Evolutionary conservation across 176 grass and related monocot genomes (phyloP), one percentile per base, ranked within the genome.

Genomic region (Rhynchospora pubera): DNA sequence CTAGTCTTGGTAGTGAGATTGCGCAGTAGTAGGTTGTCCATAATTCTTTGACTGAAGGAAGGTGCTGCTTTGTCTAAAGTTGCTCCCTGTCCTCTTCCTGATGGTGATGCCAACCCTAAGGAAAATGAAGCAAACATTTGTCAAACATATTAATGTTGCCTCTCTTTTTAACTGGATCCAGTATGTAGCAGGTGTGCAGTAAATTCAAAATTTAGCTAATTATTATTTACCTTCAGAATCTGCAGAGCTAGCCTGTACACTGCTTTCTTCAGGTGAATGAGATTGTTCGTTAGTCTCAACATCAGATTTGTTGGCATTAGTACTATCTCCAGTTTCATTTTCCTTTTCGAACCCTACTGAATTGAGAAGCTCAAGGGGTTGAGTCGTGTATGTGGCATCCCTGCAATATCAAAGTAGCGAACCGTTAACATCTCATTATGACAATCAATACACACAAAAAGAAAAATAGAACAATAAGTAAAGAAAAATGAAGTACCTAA

Each of bases 331-430:
- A 46, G 58, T 62, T 43, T 82, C 62, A 39, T 83, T 95, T 61
- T 87, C 73, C 48, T 99, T 91, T 50, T 91, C 91, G 83, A 99
- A 93, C 87, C 93, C 91, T 85, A 99, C 67, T 45, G 97, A 99
- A 89, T 99, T 99, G 82, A 96, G 91, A 60, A 99, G 89, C 82
- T 99, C 97, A 0, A 99, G 93, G 51, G 97, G 97, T 88, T 96
- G 97, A 62, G 97, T 96, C 65, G 97, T 90, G 89, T 93, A 99
- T 52, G 91, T 93, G 64, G 97, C 97, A 90, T 99, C 97, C 87
- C 97, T 99, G 80, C 62, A 56, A 91, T 53, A 85, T 80, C 64
- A 87, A 63, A 56, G 90, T 53, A 85, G 77, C 64, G 86, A 69
- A 88, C 22, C 62, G 78, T 45, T 65, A 28, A 80, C n/a, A 44